Evolutionary conservation across 768 basidiomycete genomes (phyloP), one percentile per base, ranked within the genome.

Genomic region (Auriscalpium orientale): DNA sequence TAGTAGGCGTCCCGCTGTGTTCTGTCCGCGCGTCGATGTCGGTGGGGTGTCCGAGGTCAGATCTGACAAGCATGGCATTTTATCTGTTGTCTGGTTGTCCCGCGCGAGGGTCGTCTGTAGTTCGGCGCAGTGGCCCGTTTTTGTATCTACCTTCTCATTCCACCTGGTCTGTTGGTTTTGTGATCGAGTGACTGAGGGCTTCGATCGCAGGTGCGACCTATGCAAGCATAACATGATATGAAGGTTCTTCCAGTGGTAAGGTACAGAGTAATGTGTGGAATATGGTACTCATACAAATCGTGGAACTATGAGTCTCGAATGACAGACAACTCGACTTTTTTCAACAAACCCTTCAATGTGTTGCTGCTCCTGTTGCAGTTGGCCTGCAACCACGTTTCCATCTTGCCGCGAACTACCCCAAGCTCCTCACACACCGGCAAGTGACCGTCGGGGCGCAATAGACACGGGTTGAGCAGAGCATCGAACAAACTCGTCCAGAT

Each of bases 401-500:
- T 93, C 68, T 94, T 87, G 36, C 60, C 70, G 59, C 95, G 76
- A 12, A 98, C 60, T 33, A 57, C 72, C 1, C 66, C 76, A 51
- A 98, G 68, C 69, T 89, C 85, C 49, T 83, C 78, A 50, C 78
- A 80, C 37, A 98, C 74, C 0, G 95, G 95, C 45, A 98, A 67
- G 15, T 74, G 67, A 16, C 80, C 79, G 52, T 82, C 81, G 12
- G 75, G 66, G 13, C 79, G 76, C 16, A 82, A 79, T n/a, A 75
- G 62, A 38, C 75, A 71, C 1, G 97, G 88, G 69, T 98, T 98
- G 56, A 99, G 82, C 54, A 98, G 72, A 33, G 87, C 60, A 63
- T 95, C 88, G 67, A 99, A 98, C 46, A 97, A 65, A 53, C 79
- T 71, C 36, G 74, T 86, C 92, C 97, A 95, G 21, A 95, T 70